Conservation (phyloP, 2,329 filamentous ascomycete genomes). For the Colletotrichum cordylinicola region DNA sequence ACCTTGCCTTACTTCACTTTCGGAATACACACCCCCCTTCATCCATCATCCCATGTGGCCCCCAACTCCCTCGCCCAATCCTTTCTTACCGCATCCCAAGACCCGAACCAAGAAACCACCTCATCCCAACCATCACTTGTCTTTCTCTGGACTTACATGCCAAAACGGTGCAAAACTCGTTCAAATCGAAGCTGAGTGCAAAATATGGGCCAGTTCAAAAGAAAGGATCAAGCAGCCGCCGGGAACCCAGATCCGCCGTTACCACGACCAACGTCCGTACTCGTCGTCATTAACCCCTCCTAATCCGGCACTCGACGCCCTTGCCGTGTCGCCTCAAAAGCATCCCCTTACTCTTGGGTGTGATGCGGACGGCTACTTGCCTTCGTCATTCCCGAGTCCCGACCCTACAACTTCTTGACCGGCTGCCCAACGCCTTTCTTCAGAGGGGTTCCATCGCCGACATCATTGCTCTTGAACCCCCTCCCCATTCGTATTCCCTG, state of each 20-base stretch:
- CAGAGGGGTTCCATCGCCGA: constrained; percentile 13
- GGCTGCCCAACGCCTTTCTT: not conserved
- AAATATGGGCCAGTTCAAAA: not conserved
- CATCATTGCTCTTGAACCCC: constrained; percentile 16
- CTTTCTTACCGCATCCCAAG: not conserved
- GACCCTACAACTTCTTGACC: not conserved
- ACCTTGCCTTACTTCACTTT: not conserved
- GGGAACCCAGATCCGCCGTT: not conserved
- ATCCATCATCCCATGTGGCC: constrained; percentile 1
- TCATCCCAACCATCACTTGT: constrained; percentile 1
- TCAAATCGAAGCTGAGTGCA: not conserved
- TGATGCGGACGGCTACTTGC: constrained; percentile 12
- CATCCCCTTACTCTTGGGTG: not conserved
- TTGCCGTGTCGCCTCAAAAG: not conserved
- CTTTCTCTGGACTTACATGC: not conserved
- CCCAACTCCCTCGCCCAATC: constrained; percentile 6
- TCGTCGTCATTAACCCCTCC: not conserved
- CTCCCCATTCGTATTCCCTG: constrained; percentile 22
- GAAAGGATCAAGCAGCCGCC: not conserved
- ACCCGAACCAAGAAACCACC: constrained; percentile 8
- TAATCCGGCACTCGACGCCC: not conserved
- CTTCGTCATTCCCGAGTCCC: constrained; percentile 6
- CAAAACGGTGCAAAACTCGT: not conserved
- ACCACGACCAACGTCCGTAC: not conserved
- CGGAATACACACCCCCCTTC: not conserved